Conservation (phyloP, 2,329 filamentous ascomycete genomes). For the Phaeoacremonium minimum region DNA sequence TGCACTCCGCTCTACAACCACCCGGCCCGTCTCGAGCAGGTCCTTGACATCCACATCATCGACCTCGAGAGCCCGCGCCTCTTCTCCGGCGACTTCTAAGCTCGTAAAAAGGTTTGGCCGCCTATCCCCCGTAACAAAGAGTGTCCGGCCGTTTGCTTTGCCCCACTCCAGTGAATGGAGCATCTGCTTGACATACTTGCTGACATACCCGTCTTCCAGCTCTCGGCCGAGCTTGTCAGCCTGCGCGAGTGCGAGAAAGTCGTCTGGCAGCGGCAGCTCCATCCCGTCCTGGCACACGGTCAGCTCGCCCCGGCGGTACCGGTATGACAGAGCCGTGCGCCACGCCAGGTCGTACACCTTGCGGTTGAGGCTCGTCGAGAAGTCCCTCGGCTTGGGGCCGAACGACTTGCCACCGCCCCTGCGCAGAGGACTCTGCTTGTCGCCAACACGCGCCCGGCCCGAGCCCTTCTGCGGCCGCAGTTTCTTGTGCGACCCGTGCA, state of each 20-base stretch:
- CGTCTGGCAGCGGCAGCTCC: slow-evolving; percentile 56
- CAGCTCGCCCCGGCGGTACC: slow-evolving; percentile 82
- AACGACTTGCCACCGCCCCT: slow-evolving; percentile 83
- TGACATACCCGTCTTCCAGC: slow-evolving; percentile 42
- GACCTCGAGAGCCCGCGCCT: slow-evolving; percentile 66
- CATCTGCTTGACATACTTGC: slow-evolving; percentile 62
- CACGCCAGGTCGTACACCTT: slow-evolving; percentile 96
- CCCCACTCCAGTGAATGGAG: slow-evolving; percentile 70
- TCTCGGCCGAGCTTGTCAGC: slow-evolving; percentile 25
- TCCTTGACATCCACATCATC: slow-evolving; percentile 95
- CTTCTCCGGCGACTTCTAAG: slow-evolving; percentile 57
- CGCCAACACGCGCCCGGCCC: slow-evolving; percentile 74
- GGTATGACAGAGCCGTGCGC: slow-evolving; percentile 89
- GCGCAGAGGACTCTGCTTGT: slow-evolving; percentile 76
- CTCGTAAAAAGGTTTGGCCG: slow-evolving; percentile 63
- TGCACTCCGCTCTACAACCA: slow-evolving; percentile 82
- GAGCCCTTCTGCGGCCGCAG: slow-evolving; percentile 82
- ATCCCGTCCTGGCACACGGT: slow-evolving; percentile 77
- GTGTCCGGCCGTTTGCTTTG: slow-evolving; percentile 61
- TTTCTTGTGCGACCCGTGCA: slow-evolving; percentile 80
- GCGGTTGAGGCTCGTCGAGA: slow-evolving; percentile 73
- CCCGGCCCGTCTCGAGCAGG: slow-evolving; percentile 74
- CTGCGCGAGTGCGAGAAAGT: slow-evolving; percentile 37
- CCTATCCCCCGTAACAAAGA: slow-evolving; percentile 65
- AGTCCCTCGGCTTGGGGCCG: slow-evolving; percentile 90